Percentiles rank a stretch among this genome's conserved stretches.
Conservation (phyloP, 768 basidiomycete genomes). For the Lactarius indigo region DNA sequence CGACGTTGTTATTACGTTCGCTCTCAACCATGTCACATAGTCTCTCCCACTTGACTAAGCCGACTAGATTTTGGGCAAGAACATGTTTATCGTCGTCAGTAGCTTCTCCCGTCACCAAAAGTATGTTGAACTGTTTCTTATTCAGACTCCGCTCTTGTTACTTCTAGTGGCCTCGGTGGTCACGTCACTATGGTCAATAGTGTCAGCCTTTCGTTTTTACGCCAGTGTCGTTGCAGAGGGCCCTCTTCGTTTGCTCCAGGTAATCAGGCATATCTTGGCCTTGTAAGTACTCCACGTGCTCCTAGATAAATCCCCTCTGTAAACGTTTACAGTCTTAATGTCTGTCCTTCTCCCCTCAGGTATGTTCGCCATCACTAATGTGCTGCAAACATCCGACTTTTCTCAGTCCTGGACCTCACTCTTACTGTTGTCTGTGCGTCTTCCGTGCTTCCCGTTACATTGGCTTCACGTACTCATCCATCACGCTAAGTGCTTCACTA, state of each 20-base stretch:
- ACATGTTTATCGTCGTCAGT: slow-evolving; percentile 6
- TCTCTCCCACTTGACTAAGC: neutral
- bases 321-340: neutral
- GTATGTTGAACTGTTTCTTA: neutral
- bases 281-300: slow-evolving; percentile 1
- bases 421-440: neutral
- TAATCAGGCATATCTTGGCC: neutral
- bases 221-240: neutral
- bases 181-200: neutral
- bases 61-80: slow-evolving; percentile 4
- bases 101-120: neutral
- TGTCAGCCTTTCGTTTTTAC: neutral
- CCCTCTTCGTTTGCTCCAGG: neutral
- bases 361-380: neutral
- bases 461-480: neutral
- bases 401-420: neutral
- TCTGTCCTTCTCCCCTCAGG: neutral
- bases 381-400: neutral
- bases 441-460: neutral
- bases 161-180: slow-evolving; percentile 1
- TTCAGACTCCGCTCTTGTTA: neutral
- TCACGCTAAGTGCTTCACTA: neutral
- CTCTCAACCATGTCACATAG: neutral
- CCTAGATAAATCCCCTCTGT: neutral
- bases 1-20: slow-evolving; percentile 13